Conservation (phyloP, 345 rosid species). For the Tarenaya hassleriana region DNA sequence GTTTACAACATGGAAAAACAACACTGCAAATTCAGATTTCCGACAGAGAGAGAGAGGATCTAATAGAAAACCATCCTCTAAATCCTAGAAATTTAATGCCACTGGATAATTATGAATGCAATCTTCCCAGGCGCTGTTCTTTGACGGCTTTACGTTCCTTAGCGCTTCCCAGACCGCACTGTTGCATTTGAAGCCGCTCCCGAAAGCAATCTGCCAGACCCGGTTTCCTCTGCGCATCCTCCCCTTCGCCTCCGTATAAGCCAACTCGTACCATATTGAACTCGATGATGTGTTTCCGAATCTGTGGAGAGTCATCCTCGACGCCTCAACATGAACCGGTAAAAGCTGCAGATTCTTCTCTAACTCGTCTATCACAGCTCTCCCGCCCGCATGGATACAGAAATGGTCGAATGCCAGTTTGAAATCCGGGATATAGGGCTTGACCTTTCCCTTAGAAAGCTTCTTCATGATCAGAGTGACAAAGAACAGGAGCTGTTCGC, state of each 20-base stretch:
- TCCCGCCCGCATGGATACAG: too few relatives aligned
- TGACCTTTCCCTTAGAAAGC: constrained; percentile 33
- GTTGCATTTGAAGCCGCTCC: too few relatives aligned
- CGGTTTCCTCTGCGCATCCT: too few relatives aligned
- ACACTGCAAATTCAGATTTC: not conserved
- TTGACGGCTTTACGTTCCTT: constrained; percentile 33
- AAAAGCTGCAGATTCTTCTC: constrained; percentile 53
- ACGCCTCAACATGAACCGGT: constrained; percentile 46
- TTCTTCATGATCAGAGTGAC: constrained; percentile 38
- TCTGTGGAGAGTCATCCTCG: constrained; percentile 52
- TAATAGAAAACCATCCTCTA: not conserved
- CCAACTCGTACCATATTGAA: constrained; percentile 62
- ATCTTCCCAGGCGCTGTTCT: constrained; percentile 33
- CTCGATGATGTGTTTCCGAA: constrained; percentile 58
- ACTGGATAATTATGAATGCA: constrained; percentile 42
- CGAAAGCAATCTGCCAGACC: too few relatives aligned
- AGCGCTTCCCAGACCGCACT: constrained; percentile 44
- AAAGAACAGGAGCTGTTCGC: constrained; percentile 53
- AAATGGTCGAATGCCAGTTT: constrained; percentile 53
- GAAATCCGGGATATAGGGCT: constrained; percentile 54
- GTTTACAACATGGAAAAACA: not conserved
- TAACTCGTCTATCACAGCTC: constrained; percentile 54
- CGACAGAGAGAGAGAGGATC: not conserved
- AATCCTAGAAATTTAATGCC: constrained; percentile 24
- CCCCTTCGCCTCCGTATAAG: too few relatives aligned